Evolutionary conservation across 2,329 filamentous ascomycete genomes (phyloP), one percentile per base, ranked within the genome.

Genomic region (Fusarium pseudograminearum): DNA sequence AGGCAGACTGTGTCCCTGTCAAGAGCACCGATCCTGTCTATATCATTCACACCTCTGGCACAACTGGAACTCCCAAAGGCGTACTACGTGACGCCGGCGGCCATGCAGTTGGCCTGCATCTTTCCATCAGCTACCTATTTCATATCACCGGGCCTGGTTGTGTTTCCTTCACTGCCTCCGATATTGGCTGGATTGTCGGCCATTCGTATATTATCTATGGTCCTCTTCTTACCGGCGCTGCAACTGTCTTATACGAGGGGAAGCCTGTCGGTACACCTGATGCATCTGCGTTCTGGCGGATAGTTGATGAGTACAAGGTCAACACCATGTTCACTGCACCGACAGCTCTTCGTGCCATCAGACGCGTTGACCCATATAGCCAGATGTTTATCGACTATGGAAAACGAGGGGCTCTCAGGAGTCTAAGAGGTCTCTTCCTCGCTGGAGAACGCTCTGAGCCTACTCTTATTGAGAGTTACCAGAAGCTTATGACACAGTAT

Each of bases 401-500:
- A 10, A 78, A 86, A 46, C 84, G 87, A 38, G 90, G 90, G 14
- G 93, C 93, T 0, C 81, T 98, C n/a, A 89, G 85, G 71, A 87
- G 86, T 4, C 84, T 97, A 31, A 86, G 87, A 45, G 93, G 88
- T 0, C 82, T 98, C 8, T 98, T 97, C 80, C 85, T 98, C 2
- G 95, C 94, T 1, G 94, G 94, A 10, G 94, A 98, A 78, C 85
- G 94, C 40, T 97, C 93, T 34, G 95, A 98, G 75, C 94, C 94
- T 2, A 91, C 90, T 54, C 93, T 98, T 72, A 85, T 98, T 6
- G 87, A 87, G 20, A 90, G 91, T 83, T 97, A 97, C 76, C 91
- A 97, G 76, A 84, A 88, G 7, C 85, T 97, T 5, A 81, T 98
- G 8, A 78, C 82, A 8, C 83, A 87, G 63, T 88, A 94, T 75